Percentiles rank a stretch among this genome's conserved stretches.
Conservation (phyloP, 1,284 basidiomycete genomes). For the Sphaerobolus stellatus region DNA sequence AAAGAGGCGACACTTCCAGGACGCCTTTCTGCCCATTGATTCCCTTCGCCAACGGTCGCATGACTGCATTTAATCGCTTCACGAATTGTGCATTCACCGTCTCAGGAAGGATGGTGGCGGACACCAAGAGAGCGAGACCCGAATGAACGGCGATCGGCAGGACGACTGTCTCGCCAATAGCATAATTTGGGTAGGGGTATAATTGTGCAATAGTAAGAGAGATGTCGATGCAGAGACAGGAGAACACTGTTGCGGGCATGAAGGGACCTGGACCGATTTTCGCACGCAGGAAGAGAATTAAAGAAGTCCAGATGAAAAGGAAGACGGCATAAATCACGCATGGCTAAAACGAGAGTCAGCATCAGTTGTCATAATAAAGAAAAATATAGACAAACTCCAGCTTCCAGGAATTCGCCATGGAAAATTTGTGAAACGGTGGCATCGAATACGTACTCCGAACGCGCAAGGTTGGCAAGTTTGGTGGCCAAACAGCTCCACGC, state of each 20-base stretch:
- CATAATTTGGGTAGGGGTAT: slow-evolving; percentile 68
- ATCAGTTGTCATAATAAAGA: not conserved
- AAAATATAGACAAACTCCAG: slow-evolving; percentile 30
- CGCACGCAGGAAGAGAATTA: slow-evolving; percentile 66
- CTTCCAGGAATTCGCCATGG: slow-evolving; percentile 59
- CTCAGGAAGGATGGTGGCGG: slow-evolving; percentile 63
- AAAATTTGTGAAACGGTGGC: slow-evolving; percentile 40
- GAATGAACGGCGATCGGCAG: slow-evolving; percentile 65
- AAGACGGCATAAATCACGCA: slow-evolving; percentile 64
- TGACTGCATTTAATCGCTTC: slow-evolving; percentile 48
- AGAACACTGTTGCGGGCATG: slow-evolving; percentile 56
- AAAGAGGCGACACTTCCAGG: slow-evolving; percentile 46
- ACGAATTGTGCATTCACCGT: slow-evolving; percentile 67
- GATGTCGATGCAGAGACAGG: slow-evolving; percentile 61
- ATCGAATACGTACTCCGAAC: slow-evolving; percentile 43
- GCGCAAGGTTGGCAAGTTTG: slow-evolving; percentile 59
- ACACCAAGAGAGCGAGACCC: slow-evolving; percentile 52
- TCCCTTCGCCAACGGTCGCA: slow-evolving; percentile 51
- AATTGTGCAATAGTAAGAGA: slow-evolving; percentile 57
- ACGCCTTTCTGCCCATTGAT: slow-evolving; percentile 49
- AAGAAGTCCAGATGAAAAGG: slow-evolving; percentile 59
- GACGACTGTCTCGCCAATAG: slow-evolving; percentile 51
- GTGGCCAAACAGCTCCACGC: slow-evolving; percentile 74
- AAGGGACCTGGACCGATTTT: slow-evolving; percentile 66
- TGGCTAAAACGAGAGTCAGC: slow-evolving; percentile 39